Conservation (phyloP, 805 yeast species). For the Saturnispora hagleri region DNA sequence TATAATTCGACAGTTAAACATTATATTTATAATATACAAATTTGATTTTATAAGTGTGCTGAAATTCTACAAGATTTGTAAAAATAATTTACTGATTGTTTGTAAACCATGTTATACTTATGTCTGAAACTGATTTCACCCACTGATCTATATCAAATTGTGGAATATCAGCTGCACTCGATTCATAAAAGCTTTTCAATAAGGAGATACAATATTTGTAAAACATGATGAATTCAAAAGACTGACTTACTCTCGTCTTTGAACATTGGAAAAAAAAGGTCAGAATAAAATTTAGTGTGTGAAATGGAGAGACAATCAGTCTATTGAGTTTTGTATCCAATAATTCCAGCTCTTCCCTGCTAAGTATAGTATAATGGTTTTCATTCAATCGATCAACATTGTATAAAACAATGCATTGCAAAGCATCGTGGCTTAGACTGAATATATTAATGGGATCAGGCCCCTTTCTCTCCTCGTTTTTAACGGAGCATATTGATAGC, state of each 20-base stretch:
- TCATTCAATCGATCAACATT: not conserved
- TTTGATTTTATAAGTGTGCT: no score
- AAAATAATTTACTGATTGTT: not conserved
- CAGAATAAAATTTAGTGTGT: slow-evolving; percentile 17
- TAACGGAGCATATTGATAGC: not conserved
- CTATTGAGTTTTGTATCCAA: slow-evolving; percentile 8
- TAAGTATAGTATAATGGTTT: not conserved
- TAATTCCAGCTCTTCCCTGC: not conserved
- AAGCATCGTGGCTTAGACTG: slow-evolving; percentile 1
- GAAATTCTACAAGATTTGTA: no score
- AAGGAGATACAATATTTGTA: slow-evolving; percentile 20
- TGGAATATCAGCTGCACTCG: not conserved
- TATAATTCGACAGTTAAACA: no score
- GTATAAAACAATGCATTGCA: slow-evolving; percentile 6
- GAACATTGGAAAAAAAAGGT: slow-evolving; percentile 25
- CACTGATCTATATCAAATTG: slow-evolving; percentile 8
- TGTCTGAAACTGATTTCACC: not conserved
- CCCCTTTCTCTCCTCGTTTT: not conserved
- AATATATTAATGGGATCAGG: slow-evolving; percentile 8
- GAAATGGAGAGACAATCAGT: slow-evolving; percentile 14
- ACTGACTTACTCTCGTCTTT: slow-evolving; percentile 19
- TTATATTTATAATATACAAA: no score
- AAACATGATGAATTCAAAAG: slow-evolving; percentile 21
- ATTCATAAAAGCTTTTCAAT: slow-evolving; percentile 9
- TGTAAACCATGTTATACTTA: not conserved